A percentile compares a stretch with the other conserved stretches of the same genome.
Conservation (phyloP, 495 filamentous ascomycete genomes). For the Rusavskia elegans region DNA sequence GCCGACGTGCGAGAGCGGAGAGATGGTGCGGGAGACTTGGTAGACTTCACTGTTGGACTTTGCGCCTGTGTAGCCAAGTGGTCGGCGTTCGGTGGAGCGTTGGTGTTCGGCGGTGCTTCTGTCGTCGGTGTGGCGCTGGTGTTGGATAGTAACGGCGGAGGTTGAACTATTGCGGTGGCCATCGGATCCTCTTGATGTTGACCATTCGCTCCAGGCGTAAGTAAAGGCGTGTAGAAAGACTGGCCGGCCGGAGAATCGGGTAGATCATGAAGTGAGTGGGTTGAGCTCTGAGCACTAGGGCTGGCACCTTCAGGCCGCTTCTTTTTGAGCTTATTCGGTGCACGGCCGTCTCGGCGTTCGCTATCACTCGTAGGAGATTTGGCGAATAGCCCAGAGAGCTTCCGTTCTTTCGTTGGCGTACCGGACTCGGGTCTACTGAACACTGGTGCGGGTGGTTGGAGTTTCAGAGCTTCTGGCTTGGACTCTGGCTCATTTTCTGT, state of each 20-base stretch:
- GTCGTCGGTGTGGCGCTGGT: conserved; percentile 10
- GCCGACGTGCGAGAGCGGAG: conserved; percentile 57
- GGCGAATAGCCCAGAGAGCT: conserved; percentile 49
- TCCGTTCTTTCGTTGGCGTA: conserved; percentile 57
- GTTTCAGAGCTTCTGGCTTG: conserved; percentile 14
- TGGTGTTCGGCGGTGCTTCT: conserved; percentile 8
- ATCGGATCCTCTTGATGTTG: conserved; percentile 12
- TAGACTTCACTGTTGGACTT: conserved; percentile 35
- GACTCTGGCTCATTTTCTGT: too few species aligned
- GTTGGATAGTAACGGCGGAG: conserved; percentile 1
- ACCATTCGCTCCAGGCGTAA: conserved; percentile 9
- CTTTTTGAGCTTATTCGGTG: conserved; percentile 76
- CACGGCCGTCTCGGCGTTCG: conserved; percentile 42
- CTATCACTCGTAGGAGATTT: conserved; percentile 43
- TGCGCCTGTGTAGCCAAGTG: conserved; percentile 22
- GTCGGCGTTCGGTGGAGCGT: conserved; percentile 7
- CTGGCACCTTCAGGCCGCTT: conserved; percentile 60
- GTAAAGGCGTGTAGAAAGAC: conserved; percentile 12
- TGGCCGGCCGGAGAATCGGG: conserved; percentile 18
- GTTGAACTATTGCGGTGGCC: conserved; percentile 3
- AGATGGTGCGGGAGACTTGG: conserved; percentile 50
- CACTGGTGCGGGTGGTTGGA: conserved; percentile 21
- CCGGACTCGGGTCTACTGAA: conserved; percentile 25
- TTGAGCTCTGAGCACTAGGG: conserved; percentile 74
- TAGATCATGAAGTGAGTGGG: conserved; percentile 45